A percentile compares a stretch with the other conserved stretches of the same genome.
Evolutionary conservation across 78 protist genomes (phyloP).

Genomic region (Dictyostelium citrinum): DNA sequence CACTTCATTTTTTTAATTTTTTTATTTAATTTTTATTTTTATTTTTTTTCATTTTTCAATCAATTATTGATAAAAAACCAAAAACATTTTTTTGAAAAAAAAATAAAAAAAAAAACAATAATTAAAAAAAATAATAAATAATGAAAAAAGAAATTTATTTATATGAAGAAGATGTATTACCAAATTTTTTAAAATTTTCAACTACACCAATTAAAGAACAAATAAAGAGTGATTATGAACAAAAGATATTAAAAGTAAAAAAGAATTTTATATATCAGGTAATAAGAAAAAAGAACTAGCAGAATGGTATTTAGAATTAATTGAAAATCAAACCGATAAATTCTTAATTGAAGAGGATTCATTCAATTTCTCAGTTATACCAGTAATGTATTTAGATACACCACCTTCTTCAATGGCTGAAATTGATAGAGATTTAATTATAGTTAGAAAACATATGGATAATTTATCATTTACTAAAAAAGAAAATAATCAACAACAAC

Average conservation of each 20-base stretch:
- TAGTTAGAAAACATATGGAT: conserved; percentile 38
- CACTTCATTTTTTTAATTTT: no score
- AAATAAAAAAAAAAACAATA: no score
- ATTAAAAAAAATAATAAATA: not conserved
- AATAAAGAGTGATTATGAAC: not conserved
- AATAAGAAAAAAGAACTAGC: conserved; percentile 9
- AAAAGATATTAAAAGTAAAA: conserved; percentile 2
- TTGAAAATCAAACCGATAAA: conserved; percentile 26
- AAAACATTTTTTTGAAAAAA: no score
- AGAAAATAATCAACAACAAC: not conserved
- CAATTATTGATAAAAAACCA: no score
- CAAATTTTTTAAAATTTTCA: conserved; percentile 21
- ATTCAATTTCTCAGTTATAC: conserved; percentile 40
- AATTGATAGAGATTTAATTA: conserved; percentile 27
- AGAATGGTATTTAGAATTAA: conserved; percentile 43
- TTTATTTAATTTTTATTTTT: no score
- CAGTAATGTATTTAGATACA: conserved; percentile 27
- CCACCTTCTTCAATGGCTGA: conserved; percentile 70
- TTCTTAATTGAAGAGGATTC: conserved; percentile 2
- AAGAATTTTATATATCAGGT: conserved; percentile 16
- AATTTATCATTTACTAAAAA: not conserved
- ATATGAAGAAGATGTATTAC: not conserved
- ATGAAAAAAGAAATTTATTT: not conserved
- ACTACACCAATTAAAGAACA: not conserved
- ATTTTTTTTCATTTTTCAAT: no score